Conservation (phyloP, 495 filamentous ascomycete species). For the Xylaria palmicola region DNA sequence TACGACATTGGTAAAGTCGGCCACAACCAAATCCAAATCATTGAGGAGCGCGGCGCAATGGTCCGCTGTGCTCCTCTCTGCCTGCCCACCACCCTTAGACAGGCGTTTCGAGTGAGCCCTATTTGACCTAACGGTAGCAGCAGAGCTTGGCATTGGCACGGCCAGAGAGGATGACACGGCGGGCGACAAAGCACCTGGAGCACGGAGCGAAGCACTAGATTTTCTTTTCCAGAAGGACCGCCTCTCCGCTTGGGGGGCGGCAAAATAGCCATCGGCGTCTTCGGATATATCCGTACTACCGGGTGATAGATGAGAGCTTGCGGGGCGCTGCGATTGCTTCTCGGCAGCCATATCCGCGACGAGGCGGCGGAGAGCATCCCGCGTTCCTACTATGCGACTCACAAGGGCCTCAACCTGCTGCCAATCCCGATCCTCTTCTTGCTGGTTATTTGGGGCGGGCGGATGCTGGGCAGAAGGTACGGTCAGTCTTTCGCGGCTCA, state of each 20-base stretch:
- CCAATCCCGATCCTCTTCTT: slow-evolving; percentile 80
- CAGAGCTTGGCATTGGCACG: slow-evolving; percentile 52
- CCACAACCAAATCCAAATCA: slow-evolving; percentile 78
- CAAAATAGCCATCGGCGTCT: slow-evolving; percentile 46
- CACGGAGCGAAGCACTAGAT: slow-evolving; percentile 48
- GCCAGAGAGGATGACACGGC: slow-evolving; percentile 56
- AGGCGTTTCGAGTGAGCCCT: slow-evolving; percentile 19
- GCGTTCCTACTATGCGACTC: slow-evolving; percentile 76
- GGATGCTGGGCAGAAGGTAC: slow-evolving; percentile 18
- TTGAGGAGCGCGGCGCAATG: slow-evolving; percentile 75
- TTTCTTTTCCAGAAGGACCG: slow-evolving; percentile 91
- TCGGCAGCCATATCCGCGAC: slow-evolving; percentile 79
- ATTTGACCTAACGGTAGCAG: slow-evolving; percentile 28
- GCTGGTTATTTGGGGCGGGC: slow-evolving; percentile 28
- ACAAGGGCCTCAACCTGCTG: slow-evolving; percentile 77
- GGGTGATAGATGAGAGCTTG: slow-evolving; percentile 42
- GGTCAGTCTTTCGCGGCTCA: slow-evolving; percentile 17
- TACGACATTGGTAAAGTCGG: slow-evolving; percentile 76
- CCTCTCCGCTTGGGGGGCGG: slow-evolving; percentile 42
- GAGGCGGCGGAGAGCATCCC: slow-evolving; percentile 81
- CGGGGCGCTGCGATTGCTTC: slow-evolving; percentile 36
- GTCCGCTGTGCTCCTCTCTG: slow-evolving; percentile 65
- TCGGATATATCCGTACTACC: slow-evolving; percentile 40
- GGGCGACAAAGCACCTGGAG: slow-evolving; percentile 46
- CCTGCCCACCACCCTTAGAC: slow-evolving; percentile 35